phyloP scores from a whole-genome alignment of 129 eudicot genomes.

The Escallonia herrerae region DNA sequence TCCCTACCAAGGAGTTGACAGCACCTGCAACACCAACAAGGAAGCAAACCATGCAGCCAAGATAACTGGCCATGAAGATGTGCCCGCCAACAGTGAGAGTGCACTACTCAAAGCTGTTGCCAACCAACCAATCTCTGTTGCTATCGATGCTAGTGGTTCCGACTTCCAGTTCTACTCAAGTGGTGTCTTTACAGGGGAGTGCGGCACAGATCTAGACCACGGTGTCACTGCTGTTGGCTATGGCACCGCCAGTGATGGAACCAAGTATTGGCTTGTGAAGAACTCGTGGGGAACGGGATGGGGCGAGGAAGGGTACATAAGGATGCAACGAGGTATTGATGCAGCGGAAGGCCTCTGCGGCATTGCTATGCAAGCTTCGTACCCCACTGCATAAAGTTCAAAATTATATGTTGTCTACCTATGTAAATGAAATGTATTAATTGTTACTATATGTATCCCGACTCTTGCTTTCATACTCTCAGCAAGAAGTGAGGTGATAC shows the following conservation, averaged over 20 bases:
- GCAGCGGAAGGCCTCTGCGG: slow-evolving; percentile 11
- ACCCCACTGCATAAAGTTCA: slow-evolving; percentile 1
- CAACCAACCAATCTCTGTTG: slow-evolving; percentile 2
- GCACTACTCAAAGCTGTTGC: not conserved
- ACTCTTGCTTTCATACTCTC: too few species aligned
- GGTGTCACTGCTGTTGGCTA: slow-evolving; percentile 9
- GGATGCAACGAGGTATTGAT: not conserved
- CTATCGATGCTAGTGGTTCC: not conserved
- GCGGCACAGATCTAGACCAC: slow-evolving; percentile 9
- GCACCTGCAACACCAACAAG: slow-evolving; percentile 4
- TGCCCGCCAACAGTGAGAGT: slow-evolving; percentile 1
- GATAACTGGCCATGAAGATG: not conserved
- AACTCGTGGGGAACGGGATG: slow-evolving; percentile 9
- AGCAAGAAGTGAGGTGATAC: too few species aligned
- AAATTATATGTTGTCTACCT: not conserved
- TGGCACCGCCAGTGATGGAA: slow-evolving; percentile 10
- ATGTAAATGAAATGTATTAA: too few species aligned
- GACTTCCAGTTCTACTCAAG: slow-evolving; percentile 9
- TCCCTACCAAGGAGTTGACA: not conserved
- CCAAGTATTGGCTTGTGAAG: slow-evolving; percentile 9
- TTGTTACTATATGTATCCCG: too few species aligned
- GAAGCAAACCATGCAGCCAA: not conserved
- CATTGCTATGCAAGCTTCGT: slow-evolving; percentile 9
- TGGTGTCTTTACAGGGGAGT: slow-evolving; percentile 5
- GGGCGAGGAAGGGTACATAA: slow-evolving; percentile 12